phyloP scores from a whole-genome alignment of 2,329 filamentous ascomycete species.

The Ceratocystis cubensis region DNA sequence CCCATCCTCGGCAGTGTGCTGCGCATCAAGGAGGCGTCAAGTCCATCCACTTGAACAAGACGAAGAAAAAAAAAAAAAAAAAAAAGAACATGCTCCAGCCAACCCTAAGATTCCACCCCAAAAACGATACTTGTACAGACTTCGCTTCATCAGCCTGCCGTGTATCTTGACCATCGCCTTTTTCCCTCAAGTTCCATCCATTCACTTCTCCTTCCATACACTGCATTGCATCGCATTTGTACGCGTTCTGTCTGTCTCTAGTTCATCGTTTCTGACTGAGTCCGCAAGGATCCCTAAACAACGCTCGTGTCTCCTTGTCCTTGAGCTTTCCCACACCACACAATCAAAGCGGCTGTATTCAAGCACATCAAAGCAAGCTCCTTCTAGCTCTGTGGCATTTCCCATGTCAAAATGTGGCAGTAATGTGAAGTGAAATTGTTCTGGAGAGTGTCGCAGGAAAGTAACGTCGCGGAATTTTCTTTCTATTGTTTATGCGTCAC shows the following conservation, averaged over 20 bases:
- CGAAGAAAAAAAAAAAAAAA: not conserved
- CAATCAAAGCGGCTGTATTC: not conserved
- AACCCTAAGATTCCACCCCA: not conserved
- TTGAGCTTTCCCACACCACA: not conserved
- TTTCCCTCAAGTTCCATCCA: not conserved
- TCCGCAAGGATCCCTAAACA: slow-evolving; percentile 2
- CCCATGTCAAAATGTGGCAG: not conserved
- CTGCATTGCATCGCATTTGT: slow-evolving; percentile 2
- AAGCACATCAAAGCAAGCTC: not conserved
- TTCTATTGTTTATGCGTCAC: not conserved
- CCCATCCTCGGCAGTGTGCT: no score
- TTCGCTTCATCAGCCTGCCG: not conserved
- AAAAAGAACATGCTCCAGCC: not conserved
- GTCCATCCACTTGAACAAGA: not conserved
- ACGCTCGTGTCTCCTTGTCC: not conserved
- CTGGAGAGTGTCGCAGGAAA: not conserved
- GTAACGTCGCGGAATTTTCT: not conserved
- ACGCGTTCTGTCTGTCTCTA: slow-evolving; percentile 2
- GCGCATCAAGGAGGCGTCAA: no score
- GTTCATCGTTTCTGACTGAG: not conserved
- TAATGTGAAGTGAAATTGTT: not conserved
- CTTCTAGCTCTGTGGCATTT: not conserved
- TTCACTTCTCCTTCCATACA: not conserved
- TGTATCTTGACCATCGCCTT: slow-evolving; percentile 10
- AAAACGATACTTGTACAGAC: not conserved